Evolutionary conservation across 116 monocot genomes (phyloP), one percentile per base, ranked within the genome.

Genomic region (Posidonia oceanica): DNA sequence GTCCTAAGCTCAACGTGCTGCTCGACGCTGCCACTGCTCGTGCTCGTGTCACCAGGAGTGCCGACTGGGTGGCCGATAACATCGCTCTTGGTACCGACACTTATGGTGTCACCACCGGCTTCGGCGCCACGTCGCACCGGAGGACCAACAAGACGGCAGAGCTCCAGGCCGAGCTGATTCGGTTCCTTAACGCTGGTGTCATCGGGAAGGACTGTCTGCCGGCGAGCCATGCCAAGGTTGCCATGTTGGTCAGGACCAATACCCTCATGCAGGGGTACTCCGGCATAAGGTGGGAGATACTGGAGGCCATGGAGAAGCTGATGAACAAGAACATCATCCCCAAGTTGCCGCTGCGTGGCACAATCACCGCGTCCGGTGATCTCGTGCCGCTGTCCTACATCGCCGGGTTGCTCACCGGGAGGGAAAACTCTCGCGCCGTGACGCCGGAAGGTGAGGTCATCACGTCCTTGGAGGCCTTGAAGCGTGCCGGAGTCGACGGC

Each of bases 51-150:
- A 48, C 58, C 7, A 20, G 66, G 44, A 75, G 76, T 68, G 67
- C 62, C 39, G n/a, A 69, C 13, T 88, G 88, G 88, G 80, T 88
- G 39, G 68, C 73, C 7, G 83, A 80, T 8, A 80, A 78, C 52
- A 64, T 75, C 39, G 63, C 55, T 3, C 12, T 70, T 17, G 81
- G 79, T 3, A 77, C 75, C 5, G 82, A 87, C 75, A 78, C 69
- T 61, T 84, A 87, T 70, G 87, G 84, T 53, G 70, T 87, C 14
- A 87, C 84, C 63, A 87, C 80, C 48, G 84, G 88, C 41, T 88
- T 88, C 68, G 84, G 88, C 11, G 74, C 88, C 37, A 88, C 84
- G 2, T 88, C 84, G 1, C 80, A 88, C 77, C 75, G 84, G n/a
- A 66, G 81, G 22, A 81, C 81, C 8, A 61, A 68, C 29, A 72